Evolutionary conservation across 352 stramenopile species (phyloP).

Genomic region (Globisporangium polare): DNA sequence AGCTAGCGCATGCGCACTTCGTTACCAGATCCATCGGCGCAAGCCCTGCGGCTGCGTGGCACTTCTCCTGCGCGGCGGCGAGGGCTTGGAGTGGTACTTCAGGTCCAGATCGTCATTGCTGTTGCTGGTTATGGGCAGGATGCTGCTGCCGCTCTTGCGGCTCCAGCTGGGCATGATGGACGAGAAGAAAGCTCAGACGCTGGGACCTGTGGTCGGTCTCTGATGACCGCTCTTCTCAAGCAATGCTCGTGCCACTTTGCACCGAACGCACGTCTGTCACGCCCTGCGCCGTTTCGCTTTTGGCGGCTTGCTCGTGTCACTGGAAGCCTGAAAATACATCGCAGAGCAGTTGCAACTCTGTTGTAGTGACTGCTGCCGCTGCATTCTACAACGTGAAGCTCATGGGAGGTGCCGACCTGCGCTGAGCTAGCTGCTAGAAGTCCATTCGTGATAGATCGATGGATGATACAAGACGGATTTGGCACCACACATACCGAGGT

Average conservation of each 20-base stretch:
- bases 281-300: not conserved
- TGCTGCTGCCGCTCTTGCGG: not conserved
- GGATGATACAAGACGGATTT: not conserved
- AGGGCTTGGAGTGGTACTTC: slow-evolving; percentile 16
- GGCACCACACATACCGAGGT: too few relatives aligned
- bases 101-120: not conserved
- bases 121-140: slow-evolving; percentile 8
- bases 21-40: slow-evolving; percentile 21
- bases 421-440: not conserved
- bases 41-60: not conserved
- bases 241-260: too few relatives aligned
- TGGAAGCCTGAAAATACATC: not conserved
- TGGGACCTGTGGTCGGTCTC: not conserved
- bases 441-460: not conserved
- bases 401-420: not conserved
- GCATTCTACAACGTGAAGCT: not conserved
- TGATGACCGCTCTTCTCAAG: not conserved
- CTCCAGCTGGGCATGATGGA: slow-evolving; percentile 14
- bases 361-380: not conserved
- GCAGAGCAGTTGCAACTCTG: not conserved
- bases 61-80: slow-evolving; percentile 5
- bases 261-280: not conserved
- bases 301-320: not conserved
- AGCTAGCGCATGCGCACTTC: not conserved
- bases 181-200: not conserved